Evolutionary conservation across 129 eudicot genomes (phyloP), one percentile per base, ranked within the genome.

Genomic region (Ambrosia artemisiifolia): DNA sequence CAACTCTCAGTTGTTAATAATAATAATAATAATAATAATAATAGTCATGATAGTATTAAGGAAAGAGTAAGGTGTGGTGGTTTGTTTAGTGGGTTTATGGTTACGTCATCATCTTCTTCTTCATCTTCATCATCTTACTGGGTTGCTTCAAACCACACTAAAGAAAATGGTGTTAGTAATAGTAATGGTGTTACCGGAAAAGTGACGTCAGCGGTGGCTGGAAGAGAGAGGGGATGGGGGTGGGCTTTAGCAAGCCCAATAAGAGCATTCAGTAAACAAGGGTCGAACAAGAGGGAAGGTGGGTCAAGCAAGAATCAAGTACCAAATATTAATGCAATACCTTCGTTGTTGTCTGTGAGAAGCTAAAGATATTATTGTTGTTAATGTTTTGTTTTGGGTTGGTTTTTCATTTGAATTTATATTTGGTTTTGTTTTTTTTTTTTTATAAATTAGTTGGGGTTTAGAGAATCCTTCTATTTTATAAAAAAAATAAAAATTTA

Each of bases 211-310:
- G 59, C 75, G 46, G 51, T 67, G 55, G 32, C 33, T 46, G 62
- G 57, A 64, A 49, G 74, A 47, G 71, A 81, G 13, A 89, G 64
- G 75, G 89, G 92, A 55, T 89, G 95, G 98, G 96, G 90, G 0
- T 89, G 96, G 96, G 96, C 95, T 5, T 78, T 89, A 71, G 96
- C 98, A 19, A 92, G 98, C 53, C 96, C 96, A 10, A 87, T 87
- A 83, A 87, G 98, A 54, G 96, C 95, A 35, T 89, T 92, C 68
- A 76, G 82, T 34, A 85, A 83, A 42, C 79, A 89, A 14, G 56
- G 79, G 2, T 40, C 74, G 33, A 65, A 51, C 28, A 86, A 81
- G 44, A 79, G 85, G 79, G 86, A 78, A 61, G 20, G 48, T 69
- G 18, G 28, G 28, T 24, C 84, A 14, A 85, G 60, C 42, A 84